Conservation (phyloP, 768 basidiomycete genomes). For the Glaciozyma antarctica region DNA sequence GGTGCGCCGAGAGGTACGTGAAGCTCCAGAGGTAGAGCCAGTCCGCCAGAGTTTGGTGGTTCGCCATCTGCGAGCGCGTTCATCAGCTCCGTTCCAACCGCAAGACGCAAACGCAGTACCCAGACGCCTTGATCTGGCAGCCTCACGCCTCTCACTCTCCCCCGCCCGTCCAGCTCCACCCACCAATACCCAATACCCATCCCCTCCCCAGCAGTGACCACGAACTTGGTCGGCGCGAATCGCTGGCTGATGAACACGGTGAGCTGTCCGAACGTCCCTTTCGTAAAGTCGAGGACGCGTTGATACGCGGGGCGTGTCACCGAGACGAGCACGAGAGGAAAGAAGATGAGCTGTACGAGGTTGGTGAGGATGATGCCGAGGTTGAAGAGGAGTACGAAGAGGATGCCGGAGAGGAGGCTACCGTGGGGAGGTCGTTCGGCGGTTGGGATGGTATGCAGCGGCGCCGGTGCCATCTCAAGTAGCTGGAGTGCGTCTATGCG, state of each 20-base stretch:
- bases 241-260: conserved; percentile 64
- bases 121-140: conserved; percentile 54
- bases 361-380: conserved; percentile 7
- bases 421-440: background rate
- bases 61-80: conserved; percentile 55
- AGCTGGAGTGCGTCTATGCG: too few species aligned
- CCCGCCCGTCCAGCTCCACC: conserved; percentile 50
- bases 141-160: conserved; percentile 53
- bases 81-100: background rate
- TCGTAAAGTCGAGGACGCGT: background rate
- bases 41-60: conserved; percentile 60
- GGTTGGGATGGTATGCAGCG: background rate
- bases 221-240: conserved; percentile 68
- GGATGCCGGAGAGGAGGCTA: background rate
- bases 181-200: conserved; percentile 44
- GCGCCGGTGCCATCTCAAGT: background rate
- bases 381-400: conserved; percentile 13
- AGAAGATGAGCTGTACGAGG: conserved; percentile 5
- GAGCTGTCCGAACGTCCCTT: conserved; percentile 6
- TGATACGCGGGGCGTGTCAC: background rate
- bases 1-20: conserved; percentile 59
- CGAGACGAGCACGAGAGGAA: background rate
- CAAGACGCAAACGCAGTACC: background rate
- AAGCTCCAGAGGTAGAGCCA: conserved; percentile 64
- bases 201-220: conserved; percentile 52